Conservation (phyloP, 73 alveolate genomes). For the Paramecium caudatum region DNA sequence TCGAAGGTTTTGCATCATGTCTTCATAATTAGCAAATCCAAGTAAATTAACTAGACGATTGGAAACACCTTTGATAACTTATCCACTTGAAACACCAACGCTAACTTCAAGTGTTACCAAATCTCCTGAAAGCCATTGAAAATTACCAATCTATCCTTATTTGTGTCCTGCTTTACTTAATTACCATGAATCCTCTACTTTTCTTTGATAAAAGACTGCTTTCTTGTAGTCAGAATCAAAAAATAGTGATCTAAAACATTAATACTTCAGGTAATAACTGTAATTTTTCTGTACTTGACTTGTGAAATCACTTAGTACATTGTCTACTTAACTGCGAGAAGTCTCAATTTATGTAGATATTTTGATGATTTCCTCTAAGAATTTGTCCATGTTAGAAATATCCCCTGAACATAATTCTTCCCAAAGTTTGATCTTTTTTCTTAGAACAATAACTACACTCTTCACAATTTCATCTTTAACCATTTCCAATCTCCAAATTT, state of each 20-base stretch:
- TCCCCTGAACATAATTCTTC: conserved; percentile 55
- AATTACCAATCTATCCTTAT: conserved; percentile 57
- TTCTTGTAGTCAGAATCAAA: conserved; percentile 56
- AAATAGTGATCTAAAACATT: conserved; percentile 63
- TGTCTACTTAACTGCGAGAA: not conserved
- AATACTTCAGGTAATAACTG: conserved; percentile 11
- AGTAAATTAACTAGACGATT: conserved; percentile 13
- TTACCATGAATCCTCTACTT: conserved; percentile 61
- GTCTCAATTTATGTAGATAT: conserved; percentile 20
- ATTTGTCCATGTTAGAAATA: not conserved
- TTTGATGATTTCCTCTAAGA: not conserved
- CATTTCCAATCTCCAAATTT: conserved; percentile 59
- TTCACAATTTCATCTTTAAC: conserved; percentile 33
- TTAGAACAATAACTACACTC: not conserved
- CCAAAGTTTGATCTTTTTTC: conserved; percentile 51
- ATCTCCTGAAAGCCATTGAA: conserved; percentile 58
- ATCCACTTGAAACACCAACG: conserved; percentile 22
- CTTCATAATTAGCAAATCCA: conserved; percentile 52
- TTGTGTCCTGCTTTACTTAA: conserved; percentile 35
- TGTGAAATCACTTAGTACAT: not conserved
- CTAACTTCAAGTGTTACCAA: conserved; percentile 55
- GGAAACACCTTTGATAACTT: conserved; percentile 1
- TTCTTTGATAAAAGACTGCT: conserved; percentile 21
- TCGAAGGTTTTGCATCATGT: conserved; percentile 7
- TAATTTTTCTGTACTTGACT: conserved; percentile 5